Evolutionary conservation across 2,329 filamentous ascomycete species (phyloP).

Genomic region (Whalleya microplaca): DNA sequence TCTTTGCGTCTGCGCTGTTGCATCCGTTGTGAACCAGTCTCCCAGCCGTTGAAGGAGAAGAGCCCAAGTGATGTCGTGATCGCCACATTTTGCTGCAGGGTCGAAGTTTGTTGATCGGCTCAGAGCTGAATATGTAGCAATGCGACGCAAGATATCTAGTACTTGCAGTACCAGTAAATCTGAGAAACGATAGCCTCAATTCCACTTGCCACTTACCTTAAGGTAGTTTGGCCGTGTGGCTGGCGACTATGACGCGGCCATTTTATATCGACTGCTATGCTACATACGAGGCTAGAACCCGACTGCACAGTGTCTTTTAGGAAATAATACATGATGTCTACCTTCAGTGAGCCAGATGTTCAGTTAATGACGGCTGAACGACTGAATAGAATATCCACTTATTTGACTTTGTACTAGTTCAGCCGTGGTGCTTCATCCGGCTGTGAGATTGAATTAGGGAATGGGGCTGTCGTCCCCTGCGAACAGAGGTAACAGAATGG

Average conservation of each 20-base stretch:
- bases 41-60: neutral
- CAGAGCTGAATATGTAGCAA: neutral
- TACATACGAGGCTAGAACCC: neutral
- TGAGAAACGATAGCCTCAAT: no score
- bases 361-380: neutral
- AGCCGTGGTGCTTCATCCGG: conserved; percentile 5
- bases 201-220: neutral
- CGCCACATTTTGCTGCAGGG: neutral
- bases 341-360: neutral
- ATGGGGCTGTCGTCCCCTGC: neutral
- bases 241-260: neutral
- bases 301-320: neutral
- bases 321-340: neutral
- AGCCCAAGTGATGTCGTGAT: neutral
- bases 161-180: no score
- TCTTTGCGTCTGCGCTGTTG: no score
- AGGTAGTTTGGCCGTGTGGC: neutral
- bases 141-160: neutral
- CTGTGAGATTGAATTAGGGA: neutral
- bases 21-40: neutral
- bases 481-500: neutral
- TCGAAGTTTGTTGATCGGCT: conserved; percentile 5
- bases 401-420: conserved; percentile 7
- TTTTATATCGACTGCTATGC: neutral
- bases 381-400: conserved; percentile 1